These are phyloP conservation scores for Chlorella ohadii DNA, from an alignment of 139 green algal genomes.

Conservation along the genomic window DNA sequence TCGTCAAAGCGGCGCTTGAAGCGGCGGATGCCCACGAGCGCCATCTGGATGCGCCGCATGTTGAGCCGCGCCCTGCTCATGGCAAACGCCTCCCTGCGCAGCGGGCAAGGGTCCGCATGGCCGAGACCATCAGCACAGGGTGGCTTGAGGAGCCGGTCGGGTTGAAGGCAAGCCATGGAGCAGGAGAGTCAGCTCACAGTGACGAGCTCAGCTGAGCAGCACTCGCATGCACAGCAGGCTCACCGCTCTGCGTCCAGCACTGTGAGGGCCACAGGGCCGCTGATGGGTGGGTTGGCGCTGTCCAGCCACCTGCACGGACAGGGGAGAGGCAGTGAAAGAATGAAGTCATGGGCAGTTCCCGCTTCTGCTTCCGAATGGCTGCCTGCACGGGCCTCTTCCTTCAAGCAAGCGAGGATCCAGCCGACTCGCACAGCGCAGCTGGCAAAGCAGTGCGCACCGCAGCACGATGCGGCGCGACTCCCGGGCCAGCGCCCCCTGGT, in stretches of 20 bases:
- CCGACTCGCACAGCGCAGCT: too few species aligned
- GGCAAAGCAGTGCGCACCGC: background rate
- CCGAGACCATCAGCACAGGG: background rate
- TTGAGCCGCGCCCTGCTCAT: constrained; percentile 38
- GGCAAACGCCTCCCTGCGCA: constrained; percentile 43
- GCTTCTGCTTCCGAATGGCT: too few species aligned
- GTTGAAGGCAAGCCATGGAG: too few species aligned
- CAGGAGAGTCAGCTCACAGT: too few species aligned
- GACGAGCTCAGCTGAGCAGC: too few species aligned
- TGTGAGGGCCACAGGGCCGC: constrained; percentile 7
- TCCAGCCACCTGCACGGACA: constrained; percentile 36
- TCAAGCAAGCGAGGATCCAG: too few species aligned
- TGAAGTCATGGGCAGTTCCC: too few species aligned
- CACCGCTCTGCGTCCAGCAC: constrained; percentile 45
- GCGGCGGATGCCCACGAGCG: constrained; percentile 12
- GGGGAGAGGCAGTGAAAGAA: too few species aligned
- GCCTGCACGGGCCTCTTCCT: too few species aligned
- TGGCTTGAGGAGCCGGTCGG: too few species aligned
- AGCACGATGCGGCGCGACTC: constrained; percentile 37
- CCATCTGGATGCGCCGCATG: constrained; percentile 33
- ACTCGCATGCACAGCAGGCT: too few species aligned
- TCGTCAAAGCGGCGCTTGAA: constrained; percentile 7
- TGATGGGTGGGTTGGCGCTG: constrained; percentile 37
- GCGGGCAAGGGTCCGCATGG: too few species aligned
- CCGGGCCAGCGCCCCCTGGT: background rate